A percentile compares a stretch with the other conserved stretches of the same genome.
Conservation (phyloP, 1,284 basidiomycete genomes). For the Apiotrichum laibachii region DNA sequence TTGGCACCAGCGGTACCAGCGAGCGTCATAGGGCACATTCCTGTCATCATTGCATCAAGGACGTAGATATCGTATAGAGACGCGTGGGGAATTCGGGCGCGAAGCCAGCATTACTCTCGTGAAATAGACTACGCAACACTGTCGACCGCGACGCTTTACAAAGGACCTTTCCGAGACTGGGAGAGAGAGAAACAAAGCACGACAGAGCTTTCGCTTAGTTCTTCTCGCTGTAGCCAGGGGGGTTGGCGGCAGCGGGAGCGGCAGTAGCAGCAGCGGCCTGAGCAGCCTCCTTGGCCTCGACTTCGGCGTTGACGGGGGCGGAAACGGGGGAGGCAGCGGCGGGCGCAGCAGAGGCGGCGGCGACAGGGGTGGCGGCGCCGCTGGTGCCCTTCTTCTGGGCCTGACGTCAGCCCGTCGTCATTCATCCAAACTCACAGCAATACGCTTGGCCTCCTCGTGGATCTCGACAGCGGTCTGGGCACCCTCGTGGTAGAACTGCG, state of each 20-base stretch:
- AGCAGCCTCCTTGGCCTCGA: slow-evolving; percentile 17
- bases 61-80: too few relatives aligned
- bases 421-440: slow-evolving; percentile 38
- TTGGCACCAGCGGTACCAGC: too few relatives aligned
- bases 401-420: slow-evolving; percentile 17
- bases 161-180: not conserved
- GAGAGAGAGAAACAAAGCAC: not conserved
- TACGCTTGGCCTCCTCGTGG: slow-evolving; percentile 56
- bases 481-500: slow-evolving; percentile 63
- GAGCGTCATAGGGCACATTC: too few relatives aligned
- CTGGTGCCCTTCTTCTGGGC: slow-evolving; percentile 41
- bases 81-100: too few relatives aligned
- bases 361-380: slow-evolving; percentile 4
- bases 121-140: too few relatives aligned
- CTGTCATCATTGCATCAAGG: too few relatives aligned
- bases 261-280: slow-evolving; percentile 5
- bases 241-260: not conserved
- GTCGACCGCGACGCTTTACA: too few relatives aligned
- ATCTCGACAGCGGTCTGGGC: slow-evolving; percentile 64
- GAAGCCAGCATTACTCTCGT: too few relatives aligned
- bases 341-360: slow-evolving; percentile 14
- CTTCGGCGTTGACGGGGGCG: slow-evolving; percentile 14
- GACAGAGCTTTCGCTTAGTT: not conserved
- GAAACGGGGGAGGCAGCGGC: slow-evolving; percentile 19
- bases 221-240: slow-evolving; percentile 3